Percentiles rank a stretch among this genome's conserved stretches.
Evolutionary conservation across 2,329 filamentous ascomycete species (phyloP).

Genomic region (Diaporthe sp.): DNA sequence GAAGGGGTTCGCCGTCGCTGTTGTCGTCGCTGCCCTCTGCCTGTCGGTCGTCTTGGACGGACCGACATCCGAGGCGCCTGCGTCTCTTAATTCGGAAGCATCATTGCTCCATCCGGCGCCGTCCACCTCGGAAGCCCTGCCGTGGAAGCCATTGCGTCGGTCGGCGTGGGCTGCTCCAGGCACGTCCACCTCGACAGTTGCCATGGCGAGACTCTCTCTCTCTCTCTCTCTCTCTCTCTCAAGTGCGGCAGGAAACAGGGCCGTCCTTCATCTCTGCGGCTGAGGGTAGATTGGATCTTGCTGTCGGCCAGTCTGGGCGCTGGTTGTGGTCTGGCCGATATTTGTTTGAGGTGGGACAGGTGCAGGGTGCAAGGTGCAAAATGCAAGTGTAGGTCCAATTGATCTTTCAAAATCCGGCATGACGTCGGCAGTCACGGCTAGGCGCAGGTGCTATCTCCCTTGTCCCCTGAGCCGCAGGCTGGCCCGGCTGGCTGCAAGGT

Average conservation of each 20-base stretch:
- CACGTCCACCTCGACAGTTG: conserved; percentile 36
- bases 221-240: conserved; percentile 20
- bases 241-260: background rate
- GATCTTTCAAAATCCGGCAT: conserved; percentile 12
- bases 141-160: background rate
- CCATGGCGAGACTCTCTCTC: conserved; percentile 25
- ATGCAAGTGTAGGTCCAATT: background rate
- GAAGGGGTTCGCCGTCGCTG: background rate
- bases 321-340: background rate
- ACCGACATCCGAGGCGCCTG: background rate
- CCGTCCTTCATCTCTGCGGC: conserved; percentile 10
- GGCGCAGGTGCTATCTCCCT: background rate
- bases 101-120: conserved; percentile 1
- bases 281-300: background rate
- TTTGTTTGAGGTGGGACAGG: background rate
- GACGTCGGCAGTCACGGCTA: conserved; percentile 23
- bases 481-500: background rate
- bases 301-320: background rate
- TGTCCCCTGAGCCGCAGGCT: background rate
- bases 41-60: background rate
- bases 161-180: conserved; percentile 12
- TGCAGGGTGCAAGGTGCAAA: background rate
- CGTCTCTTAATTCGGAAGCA: background rate
- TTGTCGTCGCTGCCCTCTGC: background rate
- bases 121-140: background rate